Conservation (phyloP, 2,329 filamentous ascomycete species). For the Fusarium fujikuroi region DNA sequence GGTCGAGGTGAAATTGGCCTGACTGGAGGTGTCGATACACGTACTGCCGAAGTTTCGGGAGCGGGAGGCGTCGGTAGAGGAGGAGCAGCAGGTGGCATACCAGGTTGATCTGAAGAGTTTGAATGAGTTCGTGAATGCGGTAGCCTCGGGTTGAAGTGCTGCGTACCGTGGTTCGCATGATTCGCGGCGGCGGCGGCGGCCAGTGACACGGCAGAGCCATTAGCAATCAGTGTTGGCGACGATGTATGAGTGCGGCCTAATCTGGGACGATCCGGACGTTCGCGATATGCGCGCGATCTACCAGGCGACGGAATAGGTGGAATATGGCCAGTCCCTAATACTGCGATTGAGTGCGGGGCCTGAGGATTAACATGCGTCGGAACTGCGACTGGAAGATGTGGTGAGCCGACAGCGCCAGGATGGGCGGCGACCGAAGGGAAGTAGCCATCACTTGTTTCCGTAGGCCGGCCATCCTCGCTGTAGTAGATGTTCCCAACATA, state of each 20-base stretch:
- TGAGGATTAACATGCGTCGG: slow-evolving; percentile 50
- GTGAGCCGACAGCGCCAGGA: slow-evolving; percentile 53
- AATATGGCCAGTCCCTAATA: slow-evolving; percentile 82
- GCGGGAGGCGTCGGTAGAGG: slow-evolving; percentile 64
- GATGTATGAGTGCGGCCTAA: slow-evolving; percentile 79
- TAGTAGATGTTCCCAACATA: slow-evolving; percentile 60
- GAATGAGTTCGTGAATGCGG: slow-evolving; percentile 69
- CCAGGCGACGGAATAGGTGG: slow-evolving; percentile 86
- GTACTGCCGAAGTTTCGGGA: slow-evolving; percentile 54
- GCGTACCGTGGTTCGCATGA: slow-evolving; percentile 51
- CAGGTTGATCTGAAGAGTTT: slow-evolving; percentile 64
- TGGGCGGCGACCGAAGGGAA: slow-evolving; percentile 74
- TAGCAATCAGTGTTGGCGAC: slow-evolving; percentile 76
- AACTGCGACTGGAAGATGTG: slow-evolving; percentile 55
- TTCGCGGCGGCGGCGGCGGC: slow-evolving; percentile 46
- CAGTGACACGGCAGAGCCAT: slow-evolving; percentile 53
- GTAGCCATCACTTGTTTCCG: slow-evolving; percentile 80
- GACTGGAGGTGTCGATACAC: slow-evolving; percentile 65
- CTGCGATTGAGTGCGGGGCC: slow-evolving; percentile 74
- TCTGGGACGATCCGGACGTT: slow-evolving; percentile 68
- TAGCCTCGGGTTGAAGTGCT: slow-evolving; percentile 52
- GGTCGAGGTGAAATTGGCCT: slow-evolving; percentile 61
- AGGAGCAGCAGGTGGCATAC: slow-evolving; percentile 60
- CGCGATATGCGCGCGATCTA: slow-evolving; percentile 64
- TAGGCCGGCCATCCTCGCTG: slow-evolving; percentile 71